Evolutionary conservation across 768 basidiomycete genomes (phyloP).

Genomic region (Tremella fuciformis): DNA sequence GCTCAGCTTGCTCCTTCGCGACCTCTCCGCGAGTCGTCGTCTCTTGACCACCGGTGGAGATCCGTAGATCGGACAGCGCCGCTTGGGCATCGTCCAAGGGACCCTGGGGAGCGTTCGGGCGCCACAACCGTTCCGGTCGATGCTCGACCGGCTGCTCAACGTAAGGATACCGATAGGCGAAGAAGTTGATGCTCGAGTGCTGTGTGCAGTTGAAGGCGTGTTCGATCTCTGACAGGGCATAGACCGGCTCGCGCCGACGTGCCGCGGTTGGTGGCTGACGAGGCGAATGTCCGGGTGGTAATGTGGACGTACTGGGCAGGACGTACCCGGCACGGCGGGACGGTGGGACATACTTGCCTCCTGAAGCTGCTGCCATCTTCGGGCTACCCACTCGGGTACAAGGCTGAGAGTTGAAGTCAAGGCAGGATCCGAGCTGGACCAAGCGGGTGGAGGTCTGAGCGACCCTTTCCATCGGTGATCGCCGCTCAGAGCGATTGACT

Average conservation of each 20-base stretch:
- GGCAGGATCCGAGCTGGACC: no score
- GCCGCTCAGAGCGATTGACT: no score
- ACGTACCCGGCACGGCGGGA: constrained; percentile 20
- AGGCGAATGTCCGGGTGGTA: constrained; percentile 8
- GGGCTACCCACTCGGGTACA: no score
- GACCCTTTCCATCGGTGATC: no score
- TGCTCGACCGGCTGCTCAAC: no score
- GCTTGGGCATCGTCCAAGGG: neutral
- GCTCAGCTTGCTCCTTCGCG: no score
- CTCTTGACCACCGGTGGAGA: no score
- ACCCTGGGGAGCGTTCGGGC: neutral
- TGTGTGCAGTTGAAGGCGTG: constrained; percentile 24
- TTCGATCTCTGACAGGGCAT: neutral
- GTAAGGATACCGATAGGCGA: constrained; percentile 11
- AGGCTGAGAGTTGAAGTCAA: no score
- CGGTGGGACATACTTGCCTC: constrained; percentile 25
- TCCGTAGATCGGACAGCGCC: constrained; percentile 12
- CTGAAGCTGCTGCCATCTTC: neutral
- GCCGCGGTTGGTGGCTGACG: neutral
- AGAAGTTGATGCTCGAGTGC: constrained; percentile 25
- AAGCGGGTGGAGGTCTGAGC: no score
- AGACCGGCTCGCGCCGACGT: neutral
- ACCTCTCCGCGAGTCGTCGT: no score
- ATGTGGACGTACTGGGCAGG: constrained; percentile 5
- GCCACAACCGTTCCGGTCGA: no score